Evolutionary conservation across 352 stramenopile genomes (phyloP).

Genomic region (Globisporangium sylvaticum): DNA sequence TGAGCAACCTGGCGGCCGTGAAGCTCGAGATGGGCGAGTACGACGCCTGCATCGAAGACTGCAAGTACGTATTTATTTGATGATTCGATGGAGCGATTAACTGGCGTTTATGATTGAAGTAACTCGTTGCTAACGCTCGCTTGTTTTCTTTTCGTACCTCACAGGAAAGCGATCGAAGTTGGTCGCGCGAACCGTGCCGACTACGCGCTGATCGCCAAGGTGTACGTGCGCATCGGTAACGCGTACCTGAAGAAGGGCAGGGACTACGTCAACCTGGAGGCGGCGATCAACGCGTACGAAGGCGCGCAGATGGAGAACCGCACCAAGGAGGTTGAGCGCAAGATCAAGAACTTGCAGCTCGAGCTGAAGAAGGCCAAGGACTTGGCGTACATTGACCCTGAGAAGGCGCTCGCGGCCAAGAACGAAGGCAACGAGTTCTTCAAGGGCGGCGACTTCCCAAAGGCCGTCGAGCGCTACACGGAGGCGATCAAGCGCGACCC

Average conservation of each 20-base stretch:
- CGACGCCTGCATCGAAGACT: conserved; percentile 92
- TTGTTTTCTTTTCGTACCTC: conserved; percentile 10
- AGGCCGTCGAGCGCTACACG: conserved; percentile 92
- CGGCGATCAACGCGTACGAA: conserved; percentile 87
- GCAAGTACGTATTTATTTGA: conserved; percentile 57
- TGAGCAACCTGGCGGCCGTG: conserved; percentile 97
- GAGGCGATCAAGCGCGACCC: conserved; percentile 99
- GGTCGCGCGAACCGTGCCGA: conserved; percentile 92
- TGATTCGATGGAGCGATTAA: not conserved
- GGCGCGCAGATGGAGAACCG: conserved; percentile 85
- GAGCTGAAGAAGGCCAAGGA: conserved; percentile 95
- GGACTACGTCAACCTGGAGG: conserved; percentile 80
- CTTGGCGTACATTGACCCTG: conserved; percentile 95
- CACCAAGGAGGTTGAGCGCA: conserved; percentile 92
- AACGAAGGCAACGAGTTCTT: conserved; percentile 98
- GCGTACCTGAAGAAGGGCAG: conserved; percentile 94
- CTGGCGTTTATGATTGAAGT: not conserved
- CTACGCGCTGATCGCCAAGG: conserved; percentile 96
- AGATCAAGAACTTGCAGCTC: conserved; percentile 93
- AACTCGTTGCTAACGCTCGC: not conserved
- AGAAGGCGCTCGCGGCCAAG: conserved; percentile 97
- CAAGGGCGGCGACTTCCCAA: conserved; percentile 92
- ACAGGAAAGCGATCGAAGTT: conserved; percentile 92
- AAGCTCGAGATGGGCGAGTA: conserved; percentile 95
- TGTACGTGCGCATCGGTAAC: conserved; percentile 95